Base-by-base conservation (phyloP, 805 yeast genomes). In the Zygoascus tannicola region DNA sequence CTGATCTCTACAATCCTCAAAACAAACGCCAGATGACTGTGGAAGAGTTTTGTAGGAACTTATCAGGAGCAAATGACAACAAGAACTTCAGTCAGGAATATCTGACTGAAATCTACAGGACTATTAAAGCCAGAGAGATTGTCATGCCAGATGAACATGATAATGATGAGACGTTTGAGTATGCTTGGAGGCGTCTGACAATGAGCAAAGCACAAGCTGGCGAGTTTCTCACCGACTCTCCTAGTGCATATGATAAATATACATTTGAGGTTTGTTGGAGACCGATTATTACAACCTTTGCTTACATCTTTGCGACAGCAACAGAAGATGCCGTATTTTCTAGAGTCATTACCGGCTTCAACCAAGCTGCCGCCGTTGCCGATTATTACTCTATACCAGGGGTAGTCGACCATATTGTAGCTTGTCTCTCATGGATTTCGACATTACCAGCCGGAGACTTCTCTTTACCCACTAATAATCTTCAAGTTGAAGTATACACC, bases 61-160 rank as follows among this genome's bases (percentile, higher is more conserved):
- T 92, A 49, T 73, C 85, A 50, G 95, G 95, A 4, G 82, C 86
- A 21, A 80, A 80, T 51, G 75, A 76, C 18, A 71, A 71, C 22
- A 71, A 74, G 32, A 92, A 88, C 62, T 88, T 84, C 66, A 90
- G 94, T 2, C 72, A 71, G 20, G 87, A 95, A 84, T 90, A 86
- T 57, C 68, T 90, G 49, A 78, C 80, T 47, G 82, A 75, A 50
- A 86, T 90, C 21, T 92, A 84, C 62, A 66, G 74, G 21, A 82
- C 94, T 1, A 88, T 92, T 44, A 73, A 77, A 48, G 85, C 81
- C 44, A 75, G 82, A 42, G 99, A 92, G 62, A 92, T 92, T 50
- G 85, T 92, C 40, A 85, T 94, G 88, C 97, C 98, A 0, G 97
- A 92, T 56, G 98, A 92, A 56, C 97, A 90, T 54, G 94, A 86